Conservation (phyloP, 2,329 filamentous ascomycete genomes). For the Arthroderma sp. region DNA sequence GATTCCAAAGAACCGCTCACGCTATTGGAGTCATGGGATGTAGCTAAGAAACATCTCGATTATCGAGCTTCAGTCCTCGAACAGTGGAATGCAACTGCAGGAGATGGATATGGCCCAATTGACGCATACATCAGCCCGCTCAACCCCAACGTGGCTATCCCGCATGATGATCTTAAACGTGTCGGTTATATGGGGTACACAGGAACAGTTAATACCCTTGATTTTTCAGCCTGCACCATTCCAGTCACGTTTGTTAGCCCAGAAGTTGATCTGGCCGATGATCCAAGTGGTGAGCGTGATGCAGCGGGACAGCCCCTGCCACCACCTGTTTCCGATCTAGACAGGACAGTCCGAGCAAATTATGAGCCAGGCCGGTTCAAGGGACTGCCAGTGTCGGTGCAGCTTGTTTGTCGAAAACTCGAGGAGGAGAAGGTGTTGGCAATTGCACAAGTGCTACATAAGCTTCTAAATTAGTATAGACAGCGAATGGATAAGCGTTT, state of each 20-base stretch:
- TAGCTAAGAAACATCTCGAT: conserved; percentile 1
- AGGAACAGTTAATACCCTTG: conserved; percentile 34
- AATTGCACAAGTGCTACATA: no score
- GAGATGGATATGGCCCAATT: conserved; percentile 1
- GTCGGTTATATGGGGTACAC: background rate
- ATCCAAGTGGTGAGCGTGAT: conserved; percentile 33
- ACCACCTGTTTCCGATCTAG: conserved; percentile 20
- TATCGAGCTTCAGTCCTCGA: conserved; percentile 7
- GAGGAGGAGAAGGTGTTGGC: conserved; percentile 19
- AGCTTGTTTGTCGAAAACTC: conserved; percentile 18
- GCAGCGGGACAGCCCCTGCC: conserved; percentile 3
- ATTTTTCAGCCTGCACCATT: conserved; percentile 50
- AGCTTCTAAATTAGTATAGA: no score
- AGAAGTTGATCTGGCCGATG: conserved; percentile 28
- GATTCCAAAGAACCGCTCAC: background rate
- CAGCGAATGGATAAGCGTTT: no score
- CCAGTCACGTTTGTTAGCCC: conserved; percentile 39
- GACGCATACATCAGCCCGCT: conserved; percentile 8
- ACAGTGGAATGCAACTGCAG: conserved; percentile 7
- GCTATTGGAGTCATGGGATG: conserved; percentile 2
- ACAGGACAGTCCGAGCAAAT: conserved; percentile 14
- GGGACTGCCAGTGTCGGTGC: conserved; percentile 19
- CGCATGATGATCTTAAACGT: conserved; percentile 1
- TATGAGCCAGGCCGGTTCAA: conserved; percentile 31
- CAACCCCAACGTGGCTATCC: background rate